Evolutionary conservation across 164 flowering plant species (phyloP).

Genomic region (Vitis rotundifolia): DNA sequence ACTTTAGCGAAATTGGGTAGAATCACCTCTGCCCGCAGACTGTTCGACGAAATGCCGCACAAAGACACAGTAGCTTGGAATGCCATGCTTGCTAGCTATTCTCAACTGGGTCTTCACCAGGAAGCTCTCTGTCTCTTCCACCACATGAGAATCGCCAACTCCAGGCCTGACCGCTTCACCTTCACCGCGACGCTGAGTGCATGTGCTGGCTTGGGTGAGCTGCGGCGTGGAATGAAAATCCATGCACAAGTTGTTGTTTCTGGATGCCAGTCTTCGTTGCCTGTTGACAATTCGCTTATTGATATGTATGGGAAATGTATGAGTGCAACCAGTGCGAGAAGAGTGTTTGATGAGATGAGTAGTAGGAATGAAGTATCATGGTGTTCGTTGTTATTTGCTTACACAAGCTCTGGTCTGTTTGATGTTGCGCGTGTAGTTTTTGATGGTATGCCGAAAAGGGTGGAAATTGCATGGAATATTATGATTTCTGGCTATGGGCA

Average conservation of each 20-base stretch:
- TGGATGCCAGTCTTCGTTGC: constrained; percentile 46
- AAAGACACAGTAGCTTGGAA: constrained; percentile 60
- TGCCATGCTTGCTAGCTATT: constrained; percentile 57
- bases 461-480: constrained; percentile 57
- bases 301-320: constrained; percentile 78
- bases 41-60: constrained; percentile 70
- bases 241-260: constrained; percentile 47
- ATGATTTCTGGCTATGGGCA: constrained; percentile 53
- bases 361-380: constrained; percentile 58
- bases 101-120: constrained; percentile 41
- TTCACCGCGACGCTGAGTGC: constrained; percentile 59
- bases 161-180: constrained; percentile 53
- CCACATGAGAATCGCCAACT: constrained; percentile 42
- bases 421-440: constrained; percentile 36
- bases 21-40: constrained; percentile 37
- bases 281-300: constrained; percentile 63
- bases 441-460: constrained; percentile 46
- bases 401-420: constrained; percentile 39
- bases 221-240: constrained; percentile 43
- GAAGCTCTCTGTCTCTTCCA: constrained; percentile 48
- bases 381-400: constrained; percentile 71
- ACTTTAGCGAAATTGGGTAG: constrained; percentile 36
- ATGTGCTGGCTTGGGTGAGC: constrained; percentile 29
- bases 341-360: constrained; percentile 52
- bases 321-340: constrained; percentile 33